phyloP scores from a whole-genome alignment of 257 asterid species.

The Solanum appendiculatum region DNA sequence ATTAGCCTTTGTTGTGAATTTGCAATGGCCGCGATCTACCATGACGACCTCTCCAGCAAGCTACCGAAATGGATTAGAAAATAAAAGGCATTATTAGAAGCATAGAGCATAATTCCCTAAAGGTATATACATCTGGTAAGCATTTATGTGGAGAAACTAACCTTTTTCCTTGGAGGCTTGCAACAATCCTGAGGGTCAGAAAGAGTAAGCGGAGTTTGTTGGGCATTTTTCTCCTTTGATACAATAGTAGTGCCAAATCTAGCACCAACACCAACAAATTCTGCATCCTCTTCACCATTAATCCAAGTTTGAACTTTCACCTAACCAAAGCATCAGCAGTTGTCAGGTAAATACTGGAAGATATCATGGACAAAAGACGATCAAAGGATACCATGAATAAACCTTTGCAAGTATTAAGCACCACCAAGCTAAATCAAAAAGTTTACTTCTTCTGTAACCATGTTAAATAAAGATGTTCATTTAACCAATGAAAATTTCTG shows the following conservation, averaged over 20 bases:
- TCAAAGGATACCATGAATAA: neutral
- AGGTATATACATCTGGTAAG: neutral
- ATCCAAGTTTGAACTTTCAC: conserved; percentile 94
- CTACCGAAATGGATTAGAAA: conserved; percentile 21
- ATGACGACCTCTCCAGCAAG: conserved; percentile 62
- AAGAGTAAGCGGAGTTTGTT: conserved; percentile 44
- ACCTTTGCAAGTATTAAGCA: neutral
- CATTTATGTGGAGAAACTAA: neutral
- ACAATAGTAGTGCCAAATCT: conserved; percentile 75
- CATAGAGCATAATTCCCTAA: neutral
- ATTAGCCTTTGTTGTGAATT: conserved; percentile 72
- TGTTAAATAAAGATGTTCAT: neutral
- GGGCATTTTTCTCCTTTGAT: conserved; percentile 82
- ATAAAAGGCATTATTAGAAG: neutral
- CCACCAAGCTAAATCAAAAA: neutral
- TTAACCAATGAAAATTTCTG: neutral
- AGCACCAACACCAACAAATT: conserved; percentile 94
- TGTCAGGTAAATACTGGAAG: neutral
- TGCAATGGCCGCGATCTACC: conserved; percentile 87
- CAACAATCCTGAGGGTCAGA: conserved; percentile 82
- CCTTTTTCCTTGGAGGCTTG: conserved; percentile 48
- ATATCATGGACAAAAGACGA: neutral
- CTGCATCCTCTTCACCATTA: conserved; percentile 57
- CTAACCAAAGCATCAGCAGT: conserved; percentile 15
- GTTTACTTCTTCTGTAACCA: neutral